Evolutionary conservation across 1,284 basidiomycete species (phyloP), one percentile per base, ranked within the genome.

Genomic region (Marasmius tenuissimus): DNA sequence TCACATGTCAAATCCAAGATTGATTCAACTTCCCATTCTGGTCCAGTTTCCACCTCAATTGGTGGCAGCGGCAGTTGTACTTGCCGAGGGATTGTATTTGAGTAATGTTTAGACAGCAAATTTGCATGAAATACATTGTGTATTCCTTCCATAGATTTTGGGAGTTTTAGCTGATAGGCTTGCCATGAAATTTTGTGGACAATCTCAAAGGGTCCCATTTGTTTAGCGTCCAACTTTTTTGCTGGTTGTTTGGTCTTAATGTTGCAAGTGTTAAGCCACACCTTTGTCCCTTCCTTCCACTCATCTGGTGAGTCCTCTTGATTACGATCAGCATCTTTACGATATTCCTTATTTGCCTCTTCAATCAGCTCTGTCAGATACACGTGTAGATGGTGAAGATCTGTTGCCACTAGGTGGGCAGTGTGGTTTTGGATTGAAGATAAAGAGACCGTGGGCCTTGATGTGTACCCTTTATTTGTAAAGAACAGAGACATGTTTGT

Each of bases 121-220:
- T 70, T 63, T 12, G 69, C 63, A 38, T 58, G 61, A 34, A 60
- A 63, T 0, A 70, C 45, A 0, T 64, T 68, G 16, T 70, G 61
- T 0, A 71, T 62, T 5, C 18, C 50, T 47, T 61, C 58, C 66
- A 68, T 68, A 0, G 58, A 61, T 0, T 1, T 0, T 0, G 67
- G 67, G 0, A 73, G 50, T 0, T 33, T 10, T 0, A 72, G 40
- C n/a, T 62, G 59, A 18, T 55, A 71, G 0, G 66, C 61, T 2
- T 58, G 50, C 0, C 47, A 22, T 0, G 69, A 66, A 16, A 68
- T 60, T 14, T 67, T 67, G 10, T 57, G 53, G 0, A 70, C 33
- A 4, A 71, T 64, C 1, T 57, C 57, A 33, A 72, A 72, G 0
- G 63, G 69, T 0, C 67, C 63, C n/a, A 60, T 67, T 22, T 51